Conservation (phyloP, 78 protist species). For the Goniomonas avonlea region DNA sequence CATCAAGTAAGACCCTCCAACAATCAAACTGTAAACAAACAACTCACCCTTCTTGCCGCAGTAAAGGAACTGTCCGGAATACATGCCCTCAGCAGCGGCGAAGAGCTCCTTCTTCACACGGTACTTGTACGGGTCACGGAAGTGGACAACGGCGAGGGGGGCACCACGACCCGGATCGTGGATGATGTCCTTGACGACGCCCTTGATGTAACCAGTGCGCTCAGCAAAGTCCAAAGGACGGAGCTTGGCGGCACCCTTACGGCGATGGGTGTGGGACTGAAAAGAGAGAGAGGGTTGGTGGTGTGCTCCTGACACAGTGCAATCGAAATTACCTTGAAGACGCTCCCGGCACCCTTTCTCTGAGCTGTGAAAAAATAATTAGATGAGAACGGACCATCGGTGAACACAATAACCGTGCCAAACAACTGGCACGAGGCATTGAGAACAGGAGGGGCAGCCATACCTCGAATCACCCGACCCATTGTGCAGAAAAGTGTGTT, state of each 20-base stretch:
- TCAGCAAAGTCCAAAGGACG: conserved; percentile 93
- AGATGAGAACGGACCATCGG: no score
- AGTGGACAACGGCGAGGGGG: conserved; percentile 92
- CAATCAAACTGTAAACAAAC: background rate
- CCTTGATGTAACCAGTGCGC: conserved; percentile 86
- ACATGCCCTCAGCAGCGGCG: conserved; percentile 97
- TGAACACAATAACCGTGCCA: no score
- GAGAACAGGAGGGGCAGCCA: no score
- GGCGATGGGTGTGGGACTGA: conserved; percentile 78
- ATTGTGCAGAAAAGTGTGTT: no score
- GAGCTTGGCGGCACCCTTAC: conserved; percentile 89
- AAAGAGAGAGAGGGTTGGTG: background rate
- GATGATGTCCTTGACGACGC: conserved; percentile 82
- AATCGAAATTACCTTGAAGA: conserved; percentile 23
- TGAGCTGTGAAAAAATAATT: no score
- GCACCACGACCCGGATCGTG: conserved; percentile 99
- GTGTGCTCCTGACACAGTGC: background rate
- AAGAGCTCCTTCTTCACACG: conserved; percentile 65
- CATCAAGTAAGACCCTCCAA: background rate
- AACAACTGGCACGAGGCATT: no score
- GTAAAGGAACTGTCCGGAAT: conserved; percentile 97
- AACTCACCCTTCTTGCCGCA: conserved; percentile 61
- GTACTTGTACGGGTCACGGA: conserved; percentile 87
- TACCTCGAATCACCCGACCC: no score
- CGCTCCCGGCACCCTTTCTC: conserved; percentile 57